Evolutionary conservation across 345 rosid species (phyloP).

Genomic region (Anastatica hierochuntica): DNA sequence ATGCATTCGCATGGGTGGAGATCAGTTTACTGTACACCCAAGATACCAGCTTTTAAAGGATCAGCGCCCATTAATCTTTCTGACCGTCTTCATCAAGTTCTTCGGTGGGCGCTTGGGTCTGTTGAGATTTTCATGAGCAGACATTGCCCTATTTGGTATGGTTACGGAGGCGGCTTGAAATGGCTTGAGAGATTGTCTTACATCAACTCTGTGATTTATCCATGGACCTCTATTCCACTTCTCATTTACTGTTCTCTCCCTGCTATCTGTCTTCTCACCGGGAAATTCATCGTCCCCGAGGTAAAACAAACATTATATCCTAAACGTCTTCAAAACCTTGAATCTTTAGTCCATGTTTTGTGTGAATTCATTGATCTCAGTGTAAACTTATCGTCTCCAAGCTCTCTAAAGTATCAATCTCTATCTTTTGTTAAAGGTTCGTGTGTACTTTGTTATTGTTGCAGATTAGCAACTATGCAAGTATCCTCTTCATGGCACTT

Average conservation of each 20-base stretch:
- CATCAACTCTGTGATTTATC: constrained; percentile 49
- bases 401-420: not conserved
- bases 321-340: not conserved
- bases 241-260: constrained; percentile 60
- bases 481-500: constrained; percentile 53
- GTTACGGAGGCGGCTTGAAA: constrained; percentile 61
- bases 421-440: not conserved
- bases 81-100: constrained; percentile 54
- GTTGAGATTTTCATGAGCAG: constrained; percentile 61
- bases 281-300: constrained; percentile 61
- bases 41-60: constrained; percentile 54
- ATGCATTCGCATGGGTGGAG: constrained; percentile 82
- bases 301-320: constrained; percentile 20
- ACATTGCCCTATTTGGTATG: constrained; percentile 76
- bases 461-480: constrained; percentile 50
- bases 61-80: constrained; percentile 54
- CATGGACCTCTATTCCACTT: constrained; percentile 59
- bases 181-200: constrained; percentile 57
- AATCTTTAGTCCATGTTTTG: not conserved
- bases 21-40: constrained; percentile 55
- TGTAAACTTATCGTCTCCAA: constrained; percentile 16
- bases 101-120: constrained; percentile 60
- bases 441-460: constrained; percentile 1
- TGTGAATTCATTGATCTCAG: constrained; percentile 33
- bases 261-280: constrained; percentile 58